Conservation (phyloP, 192 early-diverging fungal species). For the Podila epicladia region DNA sequence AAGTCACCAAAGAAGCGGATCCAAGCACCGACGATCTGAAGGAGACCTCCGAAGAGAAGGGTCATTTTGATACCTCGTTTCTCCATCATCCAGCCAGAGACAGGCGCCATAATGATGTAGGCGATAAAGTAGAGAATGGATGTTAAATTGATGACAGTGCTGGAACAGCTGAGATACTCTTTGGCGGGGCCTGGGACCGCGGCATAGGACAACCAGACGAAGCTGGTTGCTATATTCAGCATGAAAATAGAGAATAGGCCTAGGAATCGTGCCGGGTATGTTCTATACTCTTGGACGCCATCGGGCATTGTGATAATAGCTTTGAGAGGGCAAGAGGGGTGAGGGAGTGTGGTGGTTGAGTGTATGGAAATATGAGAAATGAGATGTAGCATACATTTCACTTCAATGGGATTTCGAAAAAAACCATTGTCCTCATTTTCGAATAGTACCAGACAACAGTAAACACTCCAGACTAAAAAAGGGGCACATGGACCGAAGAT, state of each 20-base stretch:
- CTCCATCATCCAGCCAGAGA: slow-evolving; percentile 57
- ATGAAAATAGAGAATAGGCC: slow-evolving; percentile 56
- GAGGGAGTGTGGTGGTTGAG: background rate
- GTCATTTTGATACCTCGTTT: slow-evolving; percentile 50
- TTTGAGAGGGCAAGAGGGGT: background rate
- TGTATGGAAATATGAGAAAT: too few species aligned
- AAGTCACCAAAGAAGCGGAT: slow-evolving; percentile 56
- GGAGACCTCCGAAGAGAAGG: slow-evolving; percentile 51
- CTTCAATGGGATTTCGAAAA: too few species aligned
- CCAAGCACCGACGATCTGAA: slow-evolving; percentile 57
- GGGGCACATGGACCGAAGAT: too few species aligned
- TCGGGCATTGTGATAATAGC: background rate
- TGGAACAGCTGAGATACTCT: slow-evolving; percentile 42
- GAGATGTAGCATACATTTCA: too few species aligned
- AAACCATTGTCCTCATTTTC: too few species aligned
- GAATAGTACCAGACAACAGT: too few species aligned
- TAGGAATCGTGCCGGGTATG: slow-evolving; percentile 53
- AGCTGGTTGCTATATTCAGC: slow-evolving; percentile 54
- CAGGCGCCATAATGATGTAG: slow-evolving; percentile 53
- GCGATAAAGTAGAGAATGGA: slow-evolving; percentile 54
- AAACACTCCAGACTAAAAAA: too few species aligned
- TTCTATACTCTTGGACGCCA: slow-evolving; percentile 15
- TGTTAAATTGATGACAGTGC: slow-evolving; percentile 54
- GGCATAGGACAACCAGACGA: slow-evolving; percentile 61
- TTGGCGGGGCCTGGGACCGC: slow-evolving; percentile 52